These are phyloP conservation scores for Magnaporthales sp. DNA, from an alignment of 2,329 filamentous ascomycete species.

Conservation along the genomic window DNA sequence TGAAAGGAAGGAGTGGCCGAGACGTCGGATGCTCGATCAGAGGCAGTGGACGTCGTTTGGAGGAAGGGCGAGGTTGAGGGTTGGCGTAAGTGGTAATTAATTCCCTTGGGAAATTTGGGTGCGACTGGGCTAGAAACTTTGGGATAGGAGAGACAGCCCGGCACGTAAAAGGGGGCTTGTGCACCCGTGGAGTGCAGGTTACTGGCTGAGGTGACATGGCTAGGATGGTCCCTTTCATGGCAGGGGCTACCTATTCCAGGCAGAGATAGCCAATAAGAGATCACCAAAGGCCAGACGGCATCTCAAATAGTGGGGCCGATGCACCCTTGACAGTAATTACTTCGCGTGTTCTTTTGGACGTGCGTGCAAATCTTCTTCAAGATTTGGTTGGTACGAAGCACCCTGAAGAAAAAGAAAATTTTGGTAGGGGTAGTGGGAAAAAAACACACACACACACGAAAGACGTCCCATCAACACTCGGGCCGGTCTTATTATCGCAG, in stretches of 20 bases:
- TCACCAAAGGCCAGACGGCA: neutral
- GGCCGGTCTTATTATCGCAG: neutral
- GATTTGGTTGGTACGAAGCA: neutral
- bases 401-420: neutral
- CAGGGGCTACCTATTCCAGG: neutral
- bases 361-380: neutral
- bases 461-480: neutral
- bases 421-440: neutral
- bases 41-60: neutral
- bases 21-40: neutral
- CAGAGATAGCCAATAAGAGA: neutral
- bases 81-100: slow-evolving; percentile 1
- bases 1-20: slow-evolving; percentile 4
- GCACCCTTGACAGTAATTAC: slow-evolving; percentile 3
- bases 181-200: slow-evolving; percentile 6
- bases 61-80: slow-evolving; percentile 1
- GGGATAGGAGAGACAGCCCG: slow-evolving; percentile 5
- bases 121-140: slow-evolving; percentile 9
- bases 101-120: slow-evolving; percentile 10
- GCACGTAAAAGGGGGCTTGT: slow-evolving; percentile 6
- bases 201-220: slow-evolving; percentile 1
- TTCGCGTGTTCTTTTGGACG: neutral
- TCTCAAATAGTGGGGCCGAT: slow-evolving; percentile 3
- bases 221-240: slow-evolving; percentile 5
- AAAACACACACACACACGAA: neutral